Evolutionary conservation across 2,329 filamentous ascomycete species (phyloP), one percentile per base, ranked within the genome.

Genomic region (Simplicillium aogashimaense): DNA sequence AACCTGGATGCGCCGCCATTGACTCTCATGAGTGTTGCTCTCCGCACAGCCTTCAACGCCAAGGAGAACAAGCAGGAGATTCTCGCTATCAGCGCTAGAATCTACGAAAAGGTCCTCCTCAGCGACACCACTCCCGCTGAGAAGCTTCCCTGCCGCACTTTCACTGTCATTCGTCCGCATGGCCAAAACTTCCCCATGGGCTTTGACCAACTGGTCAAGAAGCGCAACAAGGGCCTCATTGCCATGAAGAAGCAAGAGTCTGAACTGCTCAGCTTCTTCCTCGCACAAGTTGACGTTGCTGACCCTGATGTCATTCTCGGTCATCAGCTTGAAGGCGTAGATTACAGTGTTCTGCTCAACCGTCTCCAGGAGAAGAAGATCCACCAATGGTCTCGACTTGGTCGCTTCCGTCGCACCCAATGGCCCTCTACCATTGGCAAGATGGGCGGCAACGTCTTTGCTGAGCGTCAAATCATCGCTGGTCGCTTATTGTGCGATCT

Each of bases 21-120:
- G 54, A 97, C 89, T 1, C 65, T 98, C n/a, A 95, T 98, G 90
- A 95, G 88, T 60, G 66, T 98, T 46, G 80, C 88, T 7, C 72
- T 98, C 54, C 79, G 92, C 39, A 97, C 89, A 1, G 78, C 81
- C 7, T 86, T 94, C 61, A 95, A 97, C 51, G 73, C 80, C 30
- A 90, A 87, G 56, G 86, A 88, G 40, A 98, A 97, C 65, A 97
- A 94, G 65, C 90, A 95, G 56, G 92, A 98, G 60, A 89, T 98
- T 36, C 67, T 98, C 10, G 78, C 92, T 44, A 86, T 92, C 43
- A 95, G 88, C 60, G 86, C 87, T 29, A 81, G 94, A 51, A 80
- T 97, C 28, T 98, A 97, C 59, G 87, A 95, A 50, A 88, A 94
- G 56, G 73, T 98, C 13, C 83, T 81, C 5, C 72, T 98, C 25